Conservation (phyloP, 176 grass and related monocot genomes). For the Urochloa ruziziensis region DNA sequence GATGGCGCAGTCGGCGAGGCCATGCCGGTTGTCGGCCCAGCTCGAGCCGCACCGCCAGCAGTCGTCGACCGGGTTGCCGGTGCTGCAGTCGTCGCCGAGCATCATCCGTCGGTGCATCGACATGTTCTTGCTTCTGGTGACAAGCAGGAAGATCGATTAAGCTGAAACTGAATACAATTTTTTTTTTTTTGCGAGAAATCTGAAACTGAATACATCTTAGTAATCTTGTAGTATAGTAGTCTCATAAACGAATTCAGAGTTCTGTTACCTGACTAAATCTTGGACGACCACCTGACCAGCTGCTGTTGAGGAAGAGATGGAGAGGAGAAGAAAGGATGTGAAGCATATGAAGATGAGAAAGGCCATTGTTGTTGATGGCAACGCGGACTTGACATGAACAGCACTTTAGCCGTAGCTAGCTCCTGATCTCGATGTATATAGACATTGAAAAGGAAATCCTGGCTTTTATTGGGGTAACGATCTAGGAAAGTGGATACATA, state of each 20-base stretch:
- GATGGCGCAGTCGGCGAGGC: conserved; percentile 41
- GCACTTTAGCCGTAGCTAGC: too few species aligned
- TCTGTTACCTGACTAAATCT: conserved; percentile 17
- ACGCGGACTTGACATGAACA: background rate
- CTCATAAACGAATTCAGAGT: too few species aligned
- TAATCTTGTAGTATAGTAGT: too few species aligned
- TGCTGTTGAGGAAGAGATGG: background rate
- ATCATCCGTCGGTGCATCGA: background rate
- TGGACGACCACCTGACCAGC: background rate
- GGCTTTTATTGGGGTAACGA: background rate
- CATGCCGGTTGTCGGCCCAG: conserved; percentile 44
- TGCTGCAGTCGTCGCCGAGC: conserved; percentile 24
- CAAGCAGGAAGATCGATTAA: background rate
- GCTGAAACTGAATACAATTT: too few species aligned
- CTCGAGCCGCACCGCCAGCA: conserved; percentile 53
- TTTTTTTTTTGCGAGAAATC: too few species aligned
- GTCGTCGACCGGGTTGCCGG: conserved; percentile 50
- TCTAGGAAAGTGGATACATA: background rate
- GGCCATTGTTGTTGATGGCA: background rate
- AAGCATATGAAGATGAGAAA: background rate
- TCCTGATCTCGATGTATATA: background rate
- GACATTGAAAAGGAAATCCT: background rate
- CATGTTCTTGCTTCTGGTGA: background rate
- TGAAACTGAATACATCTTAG: too few species aligned
- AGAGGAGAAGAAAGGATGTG: background rate